These are phyloP conservation scores for Pythium oligandrum DNA, from an alignment of 352 stramenopile genomes.

Conservation along the genomic window DNA sequence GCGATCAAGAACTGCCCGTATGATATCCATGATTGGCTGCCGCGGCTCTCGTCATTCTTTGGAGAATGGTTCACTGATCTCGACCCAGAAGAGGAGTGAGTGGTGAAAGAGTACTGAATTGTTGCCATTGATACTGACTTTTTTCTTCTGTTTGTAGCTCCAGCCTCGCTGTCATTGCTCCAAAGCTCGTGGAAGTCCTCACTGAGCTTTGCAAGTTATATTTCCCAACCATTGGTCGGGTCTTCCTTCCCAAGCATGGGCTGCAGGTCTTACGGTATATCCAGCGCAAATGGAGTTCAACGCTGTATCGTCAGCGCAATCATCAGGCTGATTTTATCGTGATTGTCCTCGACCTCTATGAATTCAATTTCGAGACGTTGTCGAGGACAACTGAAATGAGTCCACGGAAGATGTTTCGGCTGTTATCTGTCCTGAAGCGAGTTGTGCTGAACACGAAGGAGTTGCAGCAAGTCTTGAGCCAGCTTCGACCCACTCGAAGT, in stretches of 20 bases:
- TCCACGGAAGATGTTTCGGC: constrained; percentile 23
- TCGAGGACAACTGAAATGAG: constrained; percentile 29
- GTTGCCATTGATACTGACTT: constrained; percentile 3
- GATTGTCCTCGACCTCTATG: constrained; percentile 52
- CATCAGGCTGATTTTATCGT: constrained; percentile 52
- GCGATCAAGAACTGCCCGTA: constrained; percentile 57
- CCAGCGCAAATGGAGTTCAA: constrained; percentile 47
- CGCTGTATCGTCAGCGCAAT: constrained; percentile 25
- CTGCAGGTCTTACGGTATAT: constrained; percentile 56
- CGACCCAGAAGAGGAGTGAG: constrained; percentile 13
- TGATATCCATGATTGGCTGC: constrained; percentile 46
- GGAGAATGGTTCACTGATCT: constrained; percentile 42
- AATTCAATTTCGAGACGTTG: constrained; percentile 33
- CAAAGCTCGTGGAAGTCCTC: constrained; percentile 44
- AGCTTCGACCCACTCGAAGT: constrained; percentile 30
- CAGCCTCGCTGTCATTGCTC: constrained; percentile 11
- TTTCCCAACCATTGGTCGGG: constrained; percentile 35
- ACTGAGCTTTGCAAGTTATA: constrained; percentile 41
- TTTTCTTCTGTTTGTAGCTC: too few relatives aligned
- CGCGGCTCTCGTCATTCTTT: constrained; percentile 37
- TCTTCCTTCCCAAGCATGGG: constrained; percentile 30
- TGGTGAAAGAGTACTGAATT: constrained; percentile 14
- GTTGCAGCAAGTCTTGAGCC: constrained; percentile 33
- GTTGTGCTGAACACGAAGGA: constrained; percentile 42
- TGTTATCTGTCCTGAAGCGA: constrained; percentile 12